Evolutionary conservation across 2,329 filamentous ascomycete species (phyloP), one percentile per base, ranked within the genome.

Genomic region (Ceratocystis ficicola): DNA sequence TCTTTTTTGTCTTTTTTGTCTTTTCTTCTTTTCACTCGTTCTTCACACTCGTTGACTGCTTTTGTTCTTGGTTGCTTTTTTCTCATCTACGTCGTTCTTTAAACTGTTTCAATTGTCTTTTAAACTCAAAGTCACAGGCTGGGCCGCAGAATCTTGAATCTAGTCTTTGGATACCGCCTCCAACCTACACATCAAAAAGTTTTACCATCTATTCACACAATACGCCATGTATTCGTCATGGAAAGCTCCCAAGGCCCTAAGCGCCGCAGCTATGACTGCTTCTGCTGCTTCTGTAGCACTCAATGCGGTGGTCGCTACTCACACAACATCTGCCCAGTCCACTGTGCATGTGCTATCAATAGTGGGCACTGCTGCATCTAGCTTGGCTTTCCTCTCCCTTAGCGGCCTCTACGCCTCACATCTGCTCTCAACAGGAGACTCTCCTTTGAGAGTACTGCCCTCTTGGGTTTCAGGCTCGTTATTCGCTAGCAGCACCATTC

Each of bases 321-420:
- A 65, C 48, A 61, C 65, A 28, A 61, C 66, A 15, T 63, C 66
- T 25, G 64, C 64, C 44, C 64, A 59, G 10, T 46, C 59, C 25
- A 50, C 64, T 30, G 63, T 68, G n/a, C 66, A 68, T 55, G 55
- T 63, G n/a, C 46, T 65, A 15, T 61, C 66, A 44, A 41, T 68
- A 30, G 63, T 44, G n/a, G 60, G 60, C 55, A 62, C 63, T 7
- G 60, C 28, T 12, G 63, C 65, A 32, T 68, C 66, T 20, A 64
- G 66, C 41, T 32, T 64, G 22, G 65, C 66, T 6, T n/a, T 65
- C 6, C 17, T 64, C 5, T 65, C 63, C 12, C 50, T 68, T 6
- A 36, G 63, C 30, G 64, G 64, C 36, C 60, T 68, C 30, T 46
- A 52, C 12, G 20, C 64, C 32, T 61, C 63, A 15, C 63, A 65